Evolutionary conservation across 106 monocot species (phyloP).

Genomic region (Amphibolis antarctica): DNA sequence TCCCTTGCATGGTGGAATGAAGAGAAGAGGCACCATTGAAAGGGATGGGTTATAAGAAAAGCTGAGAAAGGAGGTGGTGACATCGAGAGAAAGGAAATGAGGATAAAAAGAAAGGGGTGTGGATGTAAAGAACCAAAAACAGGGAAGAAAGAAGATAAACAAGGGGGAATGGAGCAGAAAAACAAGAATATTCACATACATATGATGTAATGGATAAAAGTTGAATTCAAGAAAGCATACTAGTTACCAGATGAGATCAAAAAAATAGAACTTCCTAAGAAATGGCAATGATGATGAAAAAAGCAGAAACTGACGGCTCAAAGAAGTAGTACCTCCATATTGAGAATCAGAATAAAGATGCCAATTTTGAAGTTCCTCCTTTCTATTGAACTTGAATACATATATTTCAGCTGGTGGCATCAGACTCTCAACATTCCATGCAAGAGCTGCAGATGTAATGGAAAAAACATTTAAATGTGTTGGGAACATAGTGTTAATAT

Average conservation of each 20-base stretch:
- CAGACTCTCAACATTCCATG: slow-evolving; percentile 73
- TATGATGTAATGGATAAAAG: too few relatives aligned
- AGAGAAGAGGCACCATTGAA: too few relatives aligned
- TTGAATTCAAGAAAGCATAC: too few relatives aligned
- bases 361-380: slow-evolving; percentile 77
- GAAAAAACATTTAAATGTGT: background rate
- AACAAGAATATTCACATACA: too few relatives aligned
- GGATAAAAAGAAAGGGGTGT: too few relatives aligned
- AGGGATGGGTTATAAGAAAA: too few relatives aligned
- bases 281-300: background rate
- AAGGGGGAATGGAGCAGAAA: too few relatives aligned
- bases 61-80: too few relatives aligned
- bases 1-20: too few relatives aligned
- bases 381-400: slow-evolving; percentile 70
- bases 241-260: background rate
- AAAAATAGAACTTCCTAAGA: background rate
- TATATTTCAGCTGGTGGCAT: slow-evolving; percentile 64
- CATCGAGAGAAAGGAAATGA: too few relatives aligned
- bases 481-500: background rate
- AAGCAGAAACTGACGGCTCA: background rate
- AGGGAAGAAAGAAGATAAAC: too few relatives aligned
- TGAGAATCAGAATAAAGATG: slow-evolving; percentile 95
- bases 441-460: slow-evolving; percentile 33
- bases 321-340: slow-evolving; percentile 58
- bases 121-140: too few relatives aligned